Evolutionary conservation across 345 rosid genomes (phyloP).

Genomic region (Chamaenerion angustifolium): DNA sequence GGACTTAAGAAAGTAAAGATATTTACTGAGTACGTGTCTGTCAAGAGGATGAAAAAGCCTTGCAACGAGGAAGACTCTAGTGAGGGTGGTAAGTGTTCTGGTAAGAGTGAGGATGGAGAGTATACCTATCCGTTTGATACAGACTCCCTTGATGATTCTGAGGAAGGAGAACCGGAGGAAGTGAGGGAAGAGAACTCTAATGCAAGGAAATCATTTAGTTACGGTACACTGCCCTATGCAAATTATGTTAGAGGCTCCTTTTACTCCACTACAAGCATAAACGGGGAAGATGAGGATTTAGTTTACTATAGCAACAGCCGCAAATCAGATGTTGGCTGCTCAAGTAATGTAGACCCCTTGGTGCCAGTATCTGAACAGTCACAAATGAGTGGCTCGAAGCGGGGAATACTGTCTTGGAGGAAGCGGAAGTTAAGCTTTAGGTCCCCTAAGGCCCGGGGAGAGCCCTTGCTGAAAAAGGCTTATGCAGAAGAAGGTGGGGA

Average conservation of each 20-base stretch:
- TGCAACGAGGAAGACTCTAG: slow-evolving; percentile 56
- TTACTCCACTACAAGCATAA: slow-evolving; percentile 29
- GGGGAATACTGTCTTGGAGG: slow-evolving; percentile 73
- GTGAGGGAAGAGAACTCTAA: slow-evolving; percentile 27
- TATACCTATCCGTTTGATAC: slow-evolving; percentile 66
- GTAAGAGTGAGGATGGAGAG: slow-evolving; percentile 63
- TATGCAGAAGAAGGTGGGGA: slow-evolving; percentile 98
- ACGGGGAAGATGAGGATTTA: slow-evolving; percentile 57
- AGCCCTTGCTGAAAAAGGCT: slow-evolving; percentile 82
- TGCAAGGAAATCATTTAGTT: slow-evolving; percentile 54
- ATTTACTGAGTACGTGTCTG: slow-evolving; percentile 59
- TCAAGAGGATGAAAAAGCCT: slow-evolving; percentile 46
- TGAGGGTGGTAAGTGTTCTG: slow-evolving; percentile 44
- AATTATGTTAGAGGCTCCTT: slow-evolving; percentile 63
- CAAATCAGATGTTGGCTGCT: slow-evolving; percentile 48
- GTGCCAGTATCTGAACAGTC: slow-evolving; percentile 34
- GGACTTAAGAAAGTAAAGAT: slow-evolving; percentile 79
- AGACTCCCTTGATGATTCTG: slow-evolving; percentile 69
- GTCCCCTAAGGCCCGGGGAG: slow-evolving; percentile 77
- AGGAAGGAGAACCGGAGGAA: slow-evolving; percentile 74
- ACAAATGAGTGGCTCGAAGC: slow-evolving; percentile 36
- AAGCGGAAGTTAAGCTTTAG: slow-evolving; percentile 82
- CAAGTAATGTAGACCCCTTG: slow-evolving; percentile 24
- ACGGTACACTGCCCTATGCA: slow-evolving; percentile 71
- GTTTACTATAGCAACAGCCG: slow-evolving; percentile 63